These are phyloP conservation scores for Malus sieversii DNA, from an alignment of 306 rosid species.

Conservation along the genomic window DNA sequence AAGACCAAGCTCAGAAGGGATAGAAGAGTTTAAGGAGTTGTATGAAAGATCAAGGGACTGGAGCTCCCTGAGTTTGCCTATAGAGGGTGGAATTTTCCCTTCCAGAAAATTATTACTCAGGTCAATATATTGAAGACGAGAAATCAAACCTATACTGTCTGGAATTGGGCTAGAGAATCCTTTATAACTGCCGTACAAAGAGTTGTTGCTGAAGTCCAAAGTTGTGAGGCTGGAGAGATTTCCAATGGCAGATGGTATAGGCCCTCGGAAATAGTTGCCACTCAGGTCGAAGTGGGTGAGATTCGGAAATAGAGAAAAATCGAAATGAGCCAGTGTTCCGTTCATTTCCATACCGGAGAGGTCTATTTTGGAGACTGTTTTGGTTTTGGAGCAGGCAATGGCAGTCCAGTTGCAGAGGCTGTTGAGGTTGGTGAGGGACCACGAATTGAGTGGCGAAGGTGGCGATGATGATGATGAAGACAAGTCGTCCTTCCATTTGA, in stretches of 20 bases:
- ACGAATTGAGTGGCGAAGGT: slow-evolving; percentile 27
- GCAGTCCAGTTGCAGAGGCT: slow-evolving; percentile 53
- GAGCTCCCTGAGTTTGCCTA: too few relatives aligned
- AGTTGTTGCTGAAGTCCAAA: slow-evolving; percentile 45
- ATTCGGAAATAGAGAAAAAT: slow-evolving; percentile 33
- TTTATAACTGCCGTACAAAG: too few relatives aligned
- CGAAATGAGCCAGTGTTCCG: slow-evolving; percentile 30
- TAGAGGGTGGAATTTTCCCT: too few relatives aligned
- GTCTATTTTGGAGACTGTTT: slow-evolving; percentile 29
- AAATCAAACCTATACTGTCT: too few relatives aligned
- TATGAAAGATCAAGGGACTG: too few relatives aligned
- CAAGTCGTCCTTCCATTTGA: slow-evolving; percentile 47
- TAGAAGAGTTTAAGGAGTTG: too few relatives aligned
- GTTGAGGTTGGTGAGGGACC: slow-evolving; percentile 45
- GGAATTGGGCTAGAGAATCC: too few relatives aligned
- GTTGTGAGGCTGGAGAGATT: slow-evolving; percentile 38
- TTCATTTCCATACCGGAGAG: slow-evolving; percentile 25
- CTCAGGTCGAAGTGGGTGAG: slow-evolving; percentile 43
- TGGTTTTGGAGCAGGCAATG: slow-evolving; percentile 31
- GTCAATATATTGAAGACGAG: too few relatives aligned
- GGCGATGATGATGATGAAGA: slow-evolving; percentile 10
- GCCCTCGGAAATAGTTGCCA: slow-evolving; percentile 30
- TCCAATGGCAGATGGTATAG: slow-evolving; percentile 45
- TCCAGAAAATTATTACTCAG: too few relatives aligned
- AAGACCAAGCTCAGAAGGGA: too few relatives aligned